Conservation (phyloP, 768 basidiomycete species). For the Russula sp. region DNA sequence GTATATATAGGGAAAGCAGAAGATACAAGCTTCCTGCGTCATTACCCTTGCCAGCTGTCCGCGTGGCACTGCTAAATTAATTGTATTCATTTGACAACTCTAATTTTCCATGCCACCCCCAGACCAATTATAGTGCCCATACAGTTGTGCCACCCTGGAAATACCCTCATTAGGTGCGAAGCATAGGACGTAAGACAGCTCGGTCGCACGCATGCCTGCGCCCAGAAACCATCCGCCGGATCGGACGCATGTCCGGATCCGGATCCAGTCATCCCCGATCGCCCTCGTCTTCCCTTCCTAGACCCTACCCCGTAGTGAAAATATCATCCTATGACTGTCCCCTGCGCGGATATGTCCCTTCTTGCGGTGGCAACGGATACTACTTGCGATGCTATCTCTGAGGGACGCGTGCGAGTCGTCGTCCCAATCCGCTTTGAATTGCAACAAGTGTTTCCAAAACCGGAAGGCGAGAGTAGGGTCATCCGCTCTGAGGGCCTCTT, state of each 20-base stretch:
- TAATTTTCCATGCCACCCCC: slow-evolving; percentile 9
- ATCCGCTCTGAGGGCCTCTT: slow-evolving; percentile 42
- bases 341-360: slow-evolving; percentile 29
- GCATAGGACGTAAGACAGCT: slow-evolving; percentile 5
- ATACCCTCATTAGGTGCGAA: not conserved
- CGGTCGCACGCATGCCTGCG: not conserved
- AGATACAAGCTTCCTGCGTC: not conserved
- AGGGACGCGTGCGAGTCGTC: slow-evolving; percentile 41
- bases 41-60: slow-evolving; percentile 18
- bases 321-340: slow-evolving; percentile 30
- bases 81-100: slow-evolving; percentile 14
- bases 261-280: not conserved
- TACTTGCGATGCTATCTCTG: slow-evolving; percentile 38
- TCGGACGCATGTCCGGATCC: not conserved
- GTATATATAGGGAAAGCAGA: not conserved
- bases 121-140: not conserved
- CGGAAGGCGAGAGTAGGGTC: slow-evolving; percentile 49
- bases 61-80: not conserved
- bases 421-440: slow-evolving; percentile 40
- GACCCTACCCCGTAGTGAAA: slow-evolving; percentile 29
- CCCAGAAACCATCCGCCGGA: slow-evolving; percentile 5
- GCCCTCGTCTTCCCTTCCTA: not conserved
- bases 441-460: slow-evolving; percentile 53
- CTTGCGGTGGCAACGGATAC: slow-evolving; percentile 31
- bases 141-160: not conserved